Conservation (phyloP, 2,329 filamentous ascomycete species). For the Biscogniauxia sp. region DNA sequence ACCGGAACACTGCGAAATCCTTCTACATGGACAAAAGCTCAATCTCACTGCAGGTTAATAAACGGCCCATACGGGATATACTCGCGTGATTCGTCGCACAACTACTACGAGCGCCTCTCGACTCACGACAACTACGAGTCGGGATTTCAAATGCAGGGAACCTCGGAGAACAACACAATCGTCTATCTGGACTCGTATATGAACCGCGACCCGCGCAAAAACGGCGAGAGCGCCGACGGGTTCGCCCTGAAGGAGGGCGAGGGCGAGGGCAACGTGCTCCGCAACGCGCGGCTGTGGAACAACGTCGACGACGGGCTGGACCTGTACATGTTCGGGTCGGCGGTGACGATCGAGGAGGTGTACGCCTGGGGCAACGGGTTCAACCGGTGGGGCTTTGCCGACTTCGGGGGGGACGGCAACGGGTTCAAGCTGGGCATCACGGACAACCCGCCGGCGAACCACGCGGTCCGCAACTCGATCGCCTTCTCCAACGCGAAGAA, state of each 20-base stretch:
- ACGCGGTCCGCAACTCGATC: slow-evolving; percentile 42
- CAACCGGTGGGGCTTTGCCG: slow-evolving; percentile 42
- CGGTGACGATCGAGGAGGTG: slow-evolving; percentile 41
- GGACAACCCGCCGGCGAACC: slow-evolving; percentile 39
- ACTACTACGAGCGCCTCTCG: slow-evolving; percentile 36
- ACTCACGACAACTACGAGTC: slow-evolving; percentile 37
- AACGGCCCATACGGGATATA: slow-evolving; percentile 40
- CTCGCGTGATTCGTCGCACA: slow-evolving; percentile 35
- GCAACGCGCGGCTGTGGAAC: slow-evolving; percentile 46
- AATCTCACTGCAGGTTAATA: slow-evolving; percentile 22
- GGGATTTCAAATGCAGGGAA: slow-evolving; percentile 37
- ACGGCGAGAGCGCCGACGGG: slow-evolving; percentile 50
- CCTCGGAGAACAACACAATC: slow-evolving; percentile 37
- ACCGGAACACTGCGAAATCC: neutral
- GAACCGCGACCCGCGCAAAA: slow-evolving; percentile 48
- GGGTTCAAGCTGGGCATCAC: slow-evolving; percentile 45
- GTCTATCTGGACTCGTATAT: slow-evolving; percentile 43
- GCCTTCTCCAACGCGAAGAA: slow-evolving; percentile 42
- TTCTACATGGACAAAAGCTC: neutral
- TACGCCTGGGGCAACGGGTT: slow-evolving; percentile 45
- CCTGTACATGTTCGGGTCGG: slow-evolving; percentile 39
- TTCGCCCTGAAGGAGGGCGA: slow-evolving; percentile 47
- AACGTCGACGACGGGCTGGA: slow-evolving; percentile 51
- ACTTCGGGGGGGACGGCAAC: slow-evolving; percentile 45
- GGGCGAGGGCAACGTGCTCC: slow-evolving; percentile 44